phyloP scores from a whole-genome alignment of 176 grass and related monocot species.

The Avena eriantha region DNA sequence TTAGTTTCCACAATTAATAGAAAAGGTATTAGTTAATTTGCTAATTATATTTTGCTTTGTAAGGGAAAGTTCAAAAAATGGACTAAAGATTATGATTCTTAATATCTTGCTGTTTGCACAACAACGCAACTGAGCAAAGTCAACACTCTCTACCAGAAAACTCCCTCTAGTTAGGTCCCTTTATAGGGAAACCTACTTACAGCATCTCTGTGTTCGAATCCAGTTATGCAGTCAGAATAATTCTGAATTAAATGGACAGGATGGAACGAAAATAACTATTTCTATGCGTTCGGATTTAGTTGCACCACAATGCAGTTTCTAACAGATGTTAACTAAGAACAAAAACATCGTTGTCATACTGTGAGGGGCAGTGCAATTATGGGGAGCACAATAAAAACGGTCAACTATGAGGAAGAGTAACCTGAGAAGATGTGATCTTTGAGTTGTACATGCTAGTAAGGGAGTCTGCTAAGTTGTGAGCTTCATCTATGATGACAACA shows the following conservation, averaged over 20 bases:
- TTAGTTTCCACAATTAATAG: constrained; percentile 20
- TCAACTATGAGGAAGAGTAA: constrained; percentile 11
- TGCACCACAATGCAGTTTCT: not conserved
- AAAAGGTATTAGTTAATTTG: not conserved
- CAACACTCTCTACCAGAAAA: not conserved
- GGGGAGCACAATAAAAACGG: not conserved
- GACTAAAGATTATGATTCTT: not conserved
- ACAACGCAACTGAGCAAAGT: not conserved
- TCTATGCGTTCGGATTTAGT: not conserved
- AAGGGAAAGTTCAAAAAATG: not conserved
- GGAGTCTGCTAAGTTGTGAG: constrained; percentile 87
- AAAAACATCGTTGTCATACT: constrained; percentile 21
- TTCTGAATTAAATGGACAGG: constrained; percentile 8
- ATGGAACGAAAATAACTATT: not conserved
- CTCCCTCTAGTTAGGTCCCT: not conserved
- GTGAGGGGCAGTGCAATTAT: not conserved
- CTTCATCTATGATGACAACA: constrained; percentile 96
- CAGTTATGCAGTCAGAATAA: not conserved
- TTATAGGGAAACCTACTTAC: not conserved
- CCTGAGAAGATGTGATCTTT: constrained; percentile 77
- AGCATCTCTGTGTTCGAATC: not conserved
- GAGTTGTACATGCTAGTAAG: constrained; percentile 92
- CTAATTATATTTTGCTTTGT: constrained; percentile 27
- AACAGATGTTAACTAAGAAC: not conserved
- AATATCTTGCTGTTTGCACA: not conserved